Evolutionary conservation across 164 flowering plant species (phyloP).

Genomic region (Aristolochia contorta): DNA sequence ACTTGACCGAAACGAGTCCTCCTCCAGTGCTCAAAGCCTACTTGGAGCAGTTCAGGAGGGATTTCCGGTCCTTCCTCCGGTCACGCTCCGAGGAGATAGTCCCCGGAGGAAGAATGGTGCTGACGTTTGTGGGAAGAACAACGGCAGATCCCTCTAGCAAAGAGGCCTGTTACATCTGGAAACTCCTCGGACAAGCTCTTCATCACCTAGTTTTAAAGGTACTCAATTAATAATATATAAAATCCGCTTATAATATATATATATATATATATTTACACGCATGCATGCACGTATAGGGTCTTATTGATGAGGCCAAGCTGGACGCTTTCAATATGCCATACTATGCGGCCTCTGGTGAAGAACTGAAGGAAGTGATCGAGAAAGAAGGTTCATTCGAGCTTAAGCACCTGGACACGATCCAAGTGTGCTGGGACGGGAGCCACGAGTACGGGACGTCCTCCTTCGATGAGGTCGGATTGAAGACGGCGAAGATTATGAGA

Average conservation of each 20-base stretch:
- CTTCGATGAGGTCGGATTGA: conserved; percentile 10
- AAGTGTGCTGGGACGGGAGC: conserved; percentile 36
- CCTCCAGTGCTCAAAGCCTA: conserved; percentile 5
- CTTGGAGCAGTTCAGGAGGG: conserved; percentile 17
- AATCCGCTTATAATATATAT: too few relatives aligned
- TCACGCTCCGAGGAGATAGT: conserved; percentile 19
- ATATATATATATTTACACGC: too few relatives aligned
- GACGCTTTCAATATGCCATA: conserved; percentile 41
- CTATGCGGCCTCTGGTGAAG: conserved; percentile 40
- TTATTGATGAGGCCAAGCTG: conserved; percentile 32
- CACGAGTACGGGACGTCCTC: background rate
- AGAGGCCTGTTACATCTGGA: conserved; percentile 19
- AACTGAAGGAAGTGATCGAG: conserved; percentile 19
- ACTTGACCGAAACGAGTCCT: conserved; percentile 15
- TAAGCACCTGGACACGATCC: conserved; percentile 17
- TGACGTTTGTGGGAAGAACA: conserved; percentile 16
- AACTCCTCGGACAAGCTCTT: conserved; percentile 19
- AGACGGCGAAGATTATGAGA: conserved; percentile 30
- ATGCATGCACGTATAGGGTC: conserved; percentile 27
- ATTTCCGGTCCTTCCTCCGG: conserved; percentile 20
- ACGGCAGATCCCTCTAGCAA: conserved; percentile 15
- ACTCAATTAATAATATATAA: background rate
- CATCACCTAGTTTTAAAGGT: conserved; percentile 19
- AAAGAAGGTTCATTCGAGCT: conserved; percentile 39
- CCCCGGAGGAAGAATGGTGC: conserved; percentile 29